Evolutionary conservation across 2,329 filamentous ascomycete species (phyloP).

Genomic region (Botrytis aclada): DNA sequence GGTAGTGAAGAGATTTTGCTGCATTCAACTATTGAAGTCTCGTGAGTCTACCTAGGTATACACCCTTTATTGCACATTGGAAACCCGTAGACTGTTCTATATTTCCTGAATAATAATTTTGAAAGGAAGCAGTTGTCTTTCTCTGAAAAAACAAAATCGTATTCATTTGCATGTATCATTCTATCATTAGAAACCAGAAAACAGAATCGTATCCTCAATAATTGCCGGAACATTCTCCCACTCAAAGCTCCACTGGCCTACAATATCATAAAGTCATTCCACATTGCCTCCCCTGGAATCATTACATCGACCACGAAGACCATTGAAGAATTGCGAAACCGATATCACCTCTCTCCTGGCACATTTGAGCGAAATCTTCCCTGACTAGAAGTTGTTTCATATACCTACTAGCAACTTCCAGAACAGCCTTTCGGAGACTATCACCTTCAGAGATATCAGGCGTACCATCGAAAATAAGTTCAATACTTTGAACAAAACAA

Average conservation of each 20-base stretch:
- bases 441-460: constrained; percentile 12
- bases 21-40: neutral
- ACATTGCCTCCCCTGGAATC: neutral
- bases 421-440: constrained; percentile 8
- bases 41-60: neutral
- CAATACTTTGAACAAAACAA: constrained; percentile 18
- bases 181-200: neutral
- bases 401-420: constrained; percentile 9
- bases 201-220: neutral
- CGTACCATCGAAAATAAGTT: constrained; percentile 23
- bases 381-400: constrained; percentile 8
- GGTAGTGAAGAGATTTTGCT: rapidly evolving
- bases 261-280: neutral
- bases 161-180: neutral
- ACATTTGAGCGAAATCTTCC: constrained; percentile 20
- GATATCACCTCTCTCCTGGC: constrained; percentile 20
- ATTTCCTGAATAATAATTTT: neutral
- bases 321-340: constrained; percentile 16
- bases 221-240: neutral
- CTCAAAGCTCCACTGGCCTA: neutral
- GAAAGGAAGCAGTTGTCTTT: neutral
- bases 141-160: neutral
- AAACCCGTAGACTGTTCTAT: neutral
- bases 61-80: neutral
- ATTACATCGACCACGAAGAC: neutral